Percentiles rank a stretch among this genome's conserved stretches.
Conservation (phyloP, 2,329 filamentous ascomycete species). For the Aspergillus versicolor region DNA sequence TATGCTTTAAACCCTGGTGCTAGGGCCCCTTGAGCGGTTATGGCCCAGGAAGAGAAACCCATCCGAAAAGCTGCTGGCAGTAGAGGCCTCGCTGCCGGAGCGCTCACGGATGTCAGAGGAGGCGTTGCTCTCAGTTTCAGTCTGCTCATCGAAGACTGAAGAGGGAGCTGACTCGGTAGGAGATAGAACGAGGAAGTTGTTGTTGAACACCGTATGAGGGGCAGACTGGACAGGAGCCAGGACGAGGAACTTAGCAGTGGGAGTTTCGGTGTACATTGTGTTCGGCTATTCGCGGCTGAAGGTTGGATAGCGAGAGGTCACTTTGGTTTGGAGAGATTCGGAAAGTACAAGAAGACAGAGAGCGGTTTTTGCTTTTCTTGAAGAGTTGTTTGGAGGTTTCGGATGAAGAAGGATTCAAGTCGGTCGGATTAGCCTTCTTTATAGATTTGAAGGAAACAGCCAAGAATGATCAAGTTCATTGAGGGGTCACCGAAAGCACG, state of each 20-base stretch:
- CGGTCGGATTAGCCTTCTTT: constrained; percentile 26
- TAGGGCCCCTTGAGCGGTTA: not conserved
- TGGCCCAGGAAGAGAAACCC: constrained; percentile 32
- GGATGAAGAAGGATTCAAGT: constrained; percentile 4
- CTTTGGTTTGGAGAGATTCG: not conserved
- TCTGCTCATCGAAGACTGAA: constrained; percentile 11
- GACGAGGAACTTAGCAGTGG: constrained; percentile 32
- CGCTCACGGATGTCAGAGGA: constrained; percentile 18
- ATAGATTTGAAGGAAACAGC: constrained; percentile 22
- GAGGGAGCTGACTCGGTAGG: constrained; percentile 31
- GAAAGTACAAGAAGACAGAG: not conserved
- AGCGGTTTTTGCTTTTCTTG: not conserved
- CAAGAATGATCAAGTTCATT: constrained; percentile 13
- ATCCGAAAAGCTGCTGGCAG: constrained; percentile 16
- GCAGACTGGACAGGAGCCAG: constrained; percentile 30
- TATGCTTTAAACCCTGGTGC: not conserved
- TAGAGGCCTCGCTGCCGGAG: constrained; percentile 29
- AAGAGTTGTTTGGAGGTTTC: constrained; percentile 8
- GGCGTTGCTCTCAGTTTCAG: not conserved
- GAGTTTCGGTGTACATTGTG: constrained; percentile 33
- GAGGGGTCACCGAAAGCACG: constrained; percentile 23
- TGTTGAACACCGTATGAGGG: not conserved
- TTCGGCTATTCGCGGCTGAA: constrained; percentile 1
- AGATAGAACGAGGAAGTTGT: constrained; percentile 33
- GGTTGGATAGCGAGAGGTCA: not conserved